phyloP scores from a whole-genome alignment of 1,284 basidiomycete genomes.

The Tilletia caries region DNA sequence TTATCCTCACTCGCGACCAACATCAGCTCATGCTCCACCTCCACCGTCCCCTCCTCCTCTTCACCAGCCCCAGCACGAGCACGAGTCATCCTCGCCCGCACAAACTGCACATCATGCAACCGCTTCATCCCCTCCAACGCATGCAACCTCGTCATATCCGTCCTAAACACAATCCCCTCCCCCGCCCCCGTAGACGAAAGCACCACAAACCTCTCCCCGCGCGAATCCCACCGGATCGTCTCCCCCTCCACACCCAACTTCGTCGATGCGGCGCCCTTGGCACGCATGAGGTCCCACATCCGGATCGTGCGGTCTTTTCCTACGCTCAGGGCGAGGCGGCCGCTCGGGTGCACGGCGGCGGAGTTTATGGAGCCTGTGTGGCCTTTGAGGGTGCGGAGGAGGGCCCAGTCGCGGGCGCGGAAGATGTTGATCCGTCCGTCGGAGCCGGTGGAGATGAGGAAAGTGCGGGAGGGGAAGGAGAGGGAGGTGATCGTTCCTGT shows the following conservation, averaged over 20 bases:
- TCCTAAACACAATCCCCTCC: constrained; percentile 33
- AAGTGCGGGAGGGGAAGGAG: constrained; percentile 79
- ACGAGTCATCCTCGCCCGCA: constrained; percentile 21
- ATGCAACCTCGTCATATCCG: constrained; percentile 44
- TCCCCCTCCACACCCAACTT: constrained; percentile 58
- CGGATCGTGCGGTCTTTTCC: constrained; percentile 83
- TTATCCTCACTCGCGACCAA: constrained; percentile 28
- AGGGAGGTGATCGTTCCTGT: constrained; percentile 85
- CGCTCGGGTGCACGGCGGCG: constrained; percentile 84
- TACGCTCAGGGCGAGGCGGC: constrained; percentile 83
- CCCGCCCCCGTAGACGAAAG: constrained; percentile 32
- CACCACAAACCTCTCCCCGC: constrained; percentile 37
- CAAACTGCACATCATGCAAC: constrained; percentile 40
- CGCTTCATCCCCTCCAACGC: constrained; percentile 36
- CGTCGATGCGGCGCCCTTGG: constrained; percentile 79
- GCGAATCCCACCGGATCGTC: constrained; percentile 38
- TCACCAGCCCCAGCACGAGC: background rate
- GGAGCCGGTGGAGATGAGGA: constrained; percentile 82
- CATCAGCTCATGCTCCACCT: constrained; percentile 35
- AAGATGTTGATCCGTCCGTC: constrained; percentile 76
- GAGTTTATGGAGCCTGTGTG: constrained; percentile 89
- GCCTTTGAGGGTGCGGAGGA: constrained; percentile 81
- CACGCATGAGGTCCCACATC: constrained; percentile 98
- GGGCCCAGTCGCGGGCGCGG: constrained; percentile 85
- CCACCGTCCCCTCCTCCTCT: background rate